Conservation (phyloP, 1,284 basidiomycete species). For the Cerrena zonata region DNA sequence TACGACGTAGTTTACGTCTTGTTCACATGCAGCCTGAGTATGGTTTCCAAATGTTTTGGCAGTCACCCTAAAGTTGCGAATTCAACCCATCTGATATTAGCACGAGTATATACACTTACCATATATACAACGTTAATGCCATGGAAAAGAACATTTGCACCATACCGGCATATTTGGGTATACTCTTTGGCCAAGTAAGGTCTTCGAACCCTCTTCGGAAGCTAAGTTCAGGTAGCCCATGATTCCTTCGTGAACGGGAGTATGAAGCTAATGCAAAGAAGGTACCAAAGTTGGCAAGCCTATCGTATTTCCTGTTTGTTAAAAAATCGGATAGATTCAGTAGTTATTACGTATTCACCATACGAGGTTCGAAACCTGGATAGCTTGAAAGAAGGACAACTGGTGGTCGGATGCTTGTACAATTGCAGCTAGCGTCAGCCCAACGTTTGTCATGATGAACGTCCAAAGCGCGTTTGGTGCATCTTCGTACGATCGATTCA, state of each 20-base stretch:
- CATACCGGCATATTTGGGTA: conserved; percentile 31
- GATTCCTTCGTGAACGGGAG: conserved; percentile 22
- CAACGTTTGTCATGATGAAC: conserved; percentile 36
- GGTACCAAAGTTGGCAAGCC: conserved; percentile 38
- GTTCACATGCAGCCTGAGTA: conserved; percentile 16
- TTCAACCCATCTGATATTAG: background rate
- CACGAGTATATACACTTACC: conserved; percentile 21
- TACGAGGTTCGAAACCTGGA: conserved; percentile 36
- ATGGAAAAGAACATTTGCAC: conserved; percentile 35
- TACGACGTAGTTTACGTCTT: conserved; percentile 27
- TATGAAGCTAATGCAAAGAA: conserved; percentile 37
- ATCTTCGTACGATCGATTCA: conserved; percentile 13
- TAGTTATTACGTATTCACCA: conserved; percentile 26
- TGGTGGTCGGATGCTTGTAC: conserved; percentile 22
- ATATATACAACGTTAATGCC: conserved; percentile 33
- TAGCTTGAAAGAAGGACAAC: conserved; percentile 32
- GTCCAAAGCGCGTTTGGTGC: conserved; percentile 38
- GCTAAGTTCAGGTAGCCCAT: background rate
- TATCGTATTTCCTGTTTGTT: too few species aligned
- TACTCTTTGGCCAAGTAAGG: background rate
- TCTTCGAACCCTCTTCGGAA: background rate
- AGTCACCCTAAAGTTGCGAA: background rate
- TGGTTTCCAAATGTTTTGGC: conserved; percentile 17
- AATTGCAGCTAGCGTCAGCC: conserved; percentile 34
- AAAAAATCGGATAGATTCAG: too few species aligned